Conservation (phyloP, 495 filamentous ascomycete genomes). For the Penicillium odoratum region DNA sequence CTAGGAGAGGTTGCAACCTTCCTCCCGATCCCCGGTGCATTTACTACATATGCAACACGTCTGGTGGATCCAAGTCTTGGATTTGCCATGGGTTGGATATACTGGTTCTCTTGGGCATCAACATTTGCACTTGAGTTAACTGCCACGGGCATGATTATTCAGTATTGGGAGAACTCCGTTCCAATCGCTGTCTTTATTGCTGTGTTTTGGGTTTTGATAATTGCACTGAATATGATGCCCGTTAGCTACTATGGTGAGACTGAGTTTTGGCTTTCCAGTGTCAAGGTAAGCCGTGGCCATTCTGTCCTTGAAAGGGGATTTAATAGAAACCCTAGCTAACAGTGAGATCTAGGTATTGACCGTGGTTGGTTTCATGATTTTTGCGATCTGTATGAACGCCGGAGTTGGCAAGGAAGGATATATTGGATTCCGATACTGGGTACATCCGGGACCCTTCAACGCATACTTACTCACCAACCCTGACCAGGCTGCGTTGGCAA, state of each 20-base stretch:
- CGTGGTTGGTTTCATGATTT: conserved; percentile 63
- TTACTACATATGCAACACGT: conserved; percentile 71
- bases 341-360: conserved; percentile 44
- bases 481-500: conserved; percentile 55
- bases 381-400: conserved; percentile 66
- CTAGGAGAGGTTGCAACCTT: conserved; percentile 75
- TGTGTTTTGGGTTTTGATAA: conserved; percentile 70
- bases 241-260: conserved; percentile 60
- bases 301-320: no score
- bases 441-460: conserved; percentile 65
- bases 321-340: neutral
- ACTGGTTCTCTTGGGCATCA: conserved; percentile 61
- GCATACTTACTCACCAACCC: conserved; percentile 50
- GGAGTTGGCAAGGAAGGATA: conserved; percentile 61
- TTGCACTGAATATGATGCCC: conserved; percentile 66
- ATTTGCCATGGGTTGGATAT: conserved; percentile 82
- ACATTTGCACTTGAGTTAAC: conserved; percentile 74
- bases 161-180: conserved; percentile 65
- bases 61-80: conserved; percentile 73
- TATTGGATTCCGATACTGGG: conserved; percentile 67
- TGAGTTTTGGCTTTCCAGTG: conserved; percentile 65
- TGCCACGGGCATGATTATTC: conserved; percentile 70
- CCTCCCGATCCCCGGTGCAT: conserved; percentile 73
- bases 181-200: conserved; percentile 70
- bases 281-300: conserved; percentile 43